Percentiles rank a stretch among this genome's conserved stretches.
Conservation (phyloP, 768 basidiomycete species). For the Lactarius hatsudake region DNA sequence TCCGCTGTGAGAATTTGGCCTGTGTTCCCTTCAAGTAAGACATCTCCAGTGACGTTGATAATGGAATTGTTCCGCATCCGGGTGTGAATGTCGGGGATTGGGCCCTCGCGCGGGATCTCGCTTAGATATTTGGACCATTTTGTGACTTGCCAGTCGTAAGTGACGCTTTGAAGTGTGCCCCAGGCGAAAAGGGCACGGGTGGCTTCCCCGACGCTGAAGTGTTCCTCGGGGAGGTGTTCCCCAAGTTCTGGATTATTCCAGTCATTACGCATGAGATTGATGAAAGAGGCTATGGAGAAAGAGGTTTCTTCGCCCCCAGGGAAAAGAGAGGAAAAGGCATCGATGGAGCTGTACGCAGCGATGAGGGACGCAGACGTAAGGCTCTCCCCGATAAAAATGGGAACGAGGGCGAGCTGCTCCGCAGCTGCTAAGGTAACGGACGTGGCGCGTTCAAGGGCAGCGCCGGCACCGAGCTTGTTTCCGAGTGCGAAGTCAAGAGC, state of each 20-base stretch:
- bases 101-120: slow-evolving; percentile 62
- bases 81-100: slow-evolving; percentile 29
- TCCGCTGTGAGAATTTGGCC: slow-evolving; percentile 80
- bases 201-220: slow-evolving; percentile 63
- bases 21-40: slow-evolving; percentile 61
- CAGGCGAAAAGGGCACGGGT: slow-evolving; percentile 72
- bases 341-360: slow-evolving; percentile 73
- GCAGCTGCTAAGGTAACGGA: slow-evolving; percentile 59
- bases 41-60: slow-evolving; percentile 69
- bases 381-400: slow-evolving; percentile 72
- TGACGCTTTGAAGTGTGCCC: slow-evolving; percentile 78
- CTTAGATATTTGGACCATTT: slow-evolving; percentile 62
- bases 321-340: slow-evolving; percentile 68
- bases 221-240: slow-evolving; percentile 53
- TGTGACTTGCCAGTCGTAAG: slow-evolving; percentile 76
- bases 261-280: slow-evolving; percentile 75
- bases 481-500: slow-evolving; percentile 69
- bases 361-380: slow-evolving; percentile 71
- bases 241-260: slow-evolving; percentile 57
- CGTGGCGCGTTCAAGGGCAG: slow-evolving; percentile 56
- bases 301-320: slow-evolving; percentile 76
- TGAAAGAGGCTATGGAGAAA: slow-evolving; percentile 78
- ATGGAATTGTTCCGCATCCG: slow-evolving; percentile 42
- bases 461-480: slow-evolving; percentile 55
- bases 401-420: slow-evolving; percentile 70